Conservation (phyloP, 2,329 filamentous ascomycete species). For the Colletotrichum camelliae region DNA sequence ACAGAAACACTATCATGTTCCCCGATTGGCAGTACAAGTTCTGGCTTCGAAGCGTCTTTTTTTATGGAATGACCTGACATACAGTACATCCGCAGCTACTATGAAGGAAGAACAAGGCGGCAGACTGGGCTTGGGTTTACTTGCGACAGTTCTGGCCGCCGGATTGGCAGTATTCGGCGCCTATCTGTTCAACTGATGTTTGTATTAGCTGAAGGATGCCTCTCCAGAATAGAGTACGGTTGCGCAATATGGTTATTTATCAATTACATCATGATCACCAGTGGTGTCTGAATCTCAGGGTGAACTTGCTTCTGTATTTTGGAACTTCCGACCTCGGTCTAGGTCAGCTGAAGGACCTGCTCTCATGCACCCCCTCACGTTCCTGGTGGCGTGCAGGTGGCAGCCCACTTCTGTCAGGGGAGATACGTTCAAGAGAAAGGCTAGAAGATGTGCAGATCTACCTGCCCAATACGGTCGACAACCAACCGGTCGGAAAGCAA, state of each 20-base stretch:
- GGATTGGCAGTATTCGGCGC: not conserved
- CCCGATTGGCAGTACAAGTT: constrained; percentile 56
- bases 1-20: constrained; percentile 57
- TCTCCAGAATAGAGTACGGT: not conserved
- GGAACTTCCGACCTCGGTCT: not conserved
- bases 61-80: not conserved
- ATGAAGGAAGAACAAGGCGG: not conserved
- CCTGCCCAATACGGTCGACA: not conserved
- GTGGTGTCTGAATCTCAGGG: not conserved
- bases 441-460: not conserved
- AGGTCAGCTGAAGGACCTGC: not conserved
- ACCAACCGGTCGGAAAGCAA: not conserved
- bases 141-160: not conserved
- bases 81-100: not conserved
- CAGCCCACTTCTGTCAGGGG: not conserved
- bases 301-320: not conserved
- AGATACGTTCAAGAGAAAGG: not conserved
- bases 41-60: constrained; percentile 33
- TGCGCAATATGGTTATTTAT: fast-evolving
- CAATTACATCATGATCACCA: not conserved
- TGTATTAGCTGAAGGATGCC: not conserved
- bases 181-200: not conserved
- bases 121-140: not conserved
- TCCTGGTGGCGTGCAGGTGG: not conserved
- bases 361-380: not conserved